Conservation (phyloP, 495 filamentous ascomycete genomes). For the Penicillium pulvis region DNA sequence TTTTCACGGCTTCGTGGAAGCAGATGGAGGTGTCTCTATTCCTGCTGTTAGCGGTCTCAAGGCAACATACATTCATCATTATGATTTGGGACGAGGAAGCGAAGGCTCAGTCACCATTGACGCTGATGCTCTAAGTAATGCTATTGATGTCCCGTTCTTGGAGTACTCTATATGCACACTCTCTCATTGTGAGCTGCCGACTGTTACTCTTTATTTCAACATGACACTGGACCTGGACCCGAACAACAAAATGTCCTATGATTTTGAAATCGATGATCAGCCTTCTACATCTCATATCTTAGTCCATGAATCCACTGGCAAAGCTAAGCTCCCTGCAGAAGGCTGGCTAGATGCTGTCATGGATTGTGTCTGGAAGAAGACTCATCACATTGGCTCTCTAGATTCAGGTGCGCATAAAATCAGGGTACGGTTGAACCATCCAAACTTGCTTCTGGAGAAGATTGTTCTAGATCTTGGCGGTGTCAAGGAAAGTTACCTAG, state of each 20-base stretch:
- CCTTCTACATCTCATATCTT: not conserved
- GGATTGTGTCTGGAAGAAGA: constrained; percentile 59
- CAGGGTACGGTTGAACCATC: constrained; percentile 54
- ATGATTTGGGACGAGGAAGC: constrained; percentile 15
- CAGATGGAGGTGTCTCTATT: constrained; percentile 52
- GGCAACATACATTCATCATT: constrained; percentile 26
- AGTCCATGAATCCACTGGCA: constrained; percentile 1
- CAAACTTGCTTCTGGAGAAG: constrained; percentile 70
- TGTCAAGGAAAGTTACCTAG: constrained; percentile 64
- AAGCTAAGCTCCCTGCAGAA: constrained; percentile 30
- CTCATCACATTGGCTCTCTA: constrained; percentile 1
- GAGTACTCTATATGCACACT: constrained; percentile 70
- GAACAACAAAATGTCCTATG: constrained; percentile 59
- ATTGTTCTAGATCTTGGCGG: constrained; percentile 68
- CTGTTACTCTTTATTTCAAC: constrained; percentile 63
- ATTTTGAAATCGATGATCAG: constrained; percentile 52
- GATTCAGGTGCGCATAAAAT: constrained; percentile 11
- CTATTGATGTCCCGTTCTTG: constrained; percentile 25
- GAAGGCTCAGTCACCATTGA: constrained; percentile 24
- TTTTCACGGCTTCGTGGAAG: constrained; percentile 69
- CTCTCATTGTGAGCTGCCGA: constrained; percentile 44
- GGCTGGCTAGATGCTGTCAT: constrained; percentile 60
- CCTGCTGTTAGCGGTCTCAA: constrained; percentile 34
- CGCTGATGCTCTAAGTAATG: not conserved
- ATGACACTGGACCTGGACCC: constrained; percentile 64